Percentiles rank a stretch among this genome's conserved stretches.
Conservation (phyloP, 495 filamentous ascomycete species). For the Coniosporium apollinis region DNA sequence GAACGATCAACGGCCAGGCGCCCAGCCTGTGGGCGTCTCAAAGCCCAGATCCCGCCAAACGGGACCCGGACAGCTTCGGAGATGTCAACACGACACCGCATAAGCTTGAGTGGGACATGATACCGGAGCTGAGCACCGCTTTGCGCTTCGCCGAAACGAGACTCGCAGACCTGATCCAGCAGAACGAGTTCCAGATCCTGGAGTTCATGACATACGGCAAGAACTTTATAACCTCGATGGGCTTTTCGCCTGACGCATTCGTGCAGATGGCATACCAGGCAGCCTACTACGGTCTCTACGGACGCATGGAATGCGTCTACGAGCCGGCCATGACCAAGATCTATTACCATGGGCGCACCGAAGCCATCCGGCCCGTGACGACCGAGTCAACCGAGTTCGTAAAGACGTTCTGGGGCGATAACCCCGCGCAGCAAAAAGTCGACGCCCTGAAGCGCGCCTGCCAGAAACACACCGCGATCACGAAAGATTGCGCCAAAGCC, state of each 20-base stretch:
- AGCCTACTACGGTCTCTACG: conserved; percentile 95
- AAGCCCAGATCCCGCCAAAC: conserved; percentile 84
- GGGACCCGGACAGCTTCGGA: conserved; percentile 84
- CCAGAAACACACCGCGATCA: conserved; percentile 61
- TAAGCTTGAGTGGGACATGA: conserved; percentile 96
- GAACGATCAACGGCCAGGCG: conserved; percentile 89
- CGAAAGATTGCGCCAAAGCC: conserved; percentile 77
- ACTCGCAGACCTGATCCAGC: conserved; percentile 84
- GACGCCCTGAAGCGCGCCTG: conserved; percentile 71
- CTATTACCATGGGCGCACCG: conserved; percentile 84
- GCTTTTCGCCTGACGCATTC: conserved; percentile 93
- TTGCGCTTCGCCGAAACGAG: conserved; percentile 91
- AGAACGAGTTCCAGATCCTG: conserved; percentile 88
- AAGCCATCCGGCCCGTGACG: conserved; percentile 79
- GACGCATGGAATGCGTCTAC: conserved; percentile 83
- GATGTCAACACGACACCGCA: conserved; percentile 89
- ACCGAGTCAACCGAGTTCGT: conserved; percentile 72
- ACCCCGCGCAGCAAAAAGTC: conserved; percentile 64
- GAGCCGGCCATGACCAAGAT: conserved; percentile 97
- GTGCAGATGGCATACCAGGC: conserved; percentile 99
- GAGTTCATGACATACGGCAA: conserved; percentile 85
- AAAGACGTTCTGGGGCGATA: conserved; percentile 86
- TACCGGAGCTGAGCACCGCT: conserved; percentile 77
- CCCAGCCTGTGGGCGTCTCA: conserved; percentile 81
- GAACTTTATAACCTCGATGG: conserved; percentile 93